These are phyloP conservation scores for Dothidotthia symphoricarpi DNA, from an alignment of 2,329 filamentous ascomycete genomes.

Conservation along the genomic window DNA sequence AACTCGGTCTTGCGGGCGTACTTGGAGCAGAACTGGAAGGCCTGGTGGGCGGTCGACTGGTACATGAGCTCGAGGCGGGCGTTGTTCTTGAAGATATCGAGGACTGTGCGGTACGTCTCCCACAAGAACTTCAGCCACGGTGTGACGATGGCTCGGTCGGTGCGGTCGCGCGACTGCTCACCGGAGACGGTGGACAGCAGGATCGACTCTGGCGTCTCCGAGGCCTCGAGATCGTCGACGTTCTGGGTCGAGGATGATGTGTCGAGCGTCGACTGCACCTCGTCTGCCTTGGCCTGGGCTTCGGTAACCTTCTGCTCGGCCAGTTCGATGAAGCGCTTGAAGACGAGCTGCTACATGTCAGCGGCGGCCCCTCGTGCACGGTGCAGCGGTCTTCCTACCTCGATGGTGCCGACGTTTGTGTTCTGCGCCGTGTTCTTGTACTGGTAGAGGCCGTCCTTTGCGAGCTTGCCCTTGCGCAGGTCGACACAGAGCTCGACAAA, in stretches of 20 bases:
- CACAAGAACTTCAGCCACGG: slow-evolving; percentile 99
- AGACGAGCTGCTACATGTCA: slow-evolving; percentile 59
- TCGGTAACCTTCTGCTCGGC: slow-evolving; percentile 94
- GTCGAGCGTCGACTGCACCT: slow-evolving; percentile 85
- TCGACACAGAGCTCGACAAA: slow-evolving; percentile 96
- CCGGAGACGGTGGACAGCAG: slow-evolving; percentile 96
- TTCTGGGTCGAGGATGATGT: slow-evolving; percentile 69
- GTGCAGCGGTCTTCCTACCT: slow-evolving; percentile 56
- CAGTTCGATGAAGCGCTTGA: slow-evolving; percentile 97
- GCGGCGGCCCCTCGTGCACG: not conserved
- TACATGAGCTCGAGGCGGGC: slow-evolving; percentile 96
- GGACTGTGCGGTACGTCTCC: slow-evolving; percentile 97
- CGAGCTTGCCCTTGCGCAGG: slow-evolving; percentile 95
- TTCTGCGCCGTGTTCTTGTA: slow-evolving; percentile 99
- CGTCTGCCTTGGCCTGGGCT: slow-evolving; percentile 92
- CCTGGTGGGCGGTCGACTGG: slow-evolving; percentile 95
- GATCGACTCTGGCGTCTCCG: slow-evolving; percentile 96
- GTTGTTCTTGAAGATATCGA: slow-evolving; percentile 99
- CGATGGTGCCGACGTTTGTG: slow-evolving; percentile 96
- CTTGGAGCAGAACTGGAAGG: slow-evolving; percentile 98
- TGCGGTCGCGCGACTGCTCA: slow-evolving; percentile 95
- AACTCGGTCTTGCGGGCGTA: slow-evolving; percentile 99
- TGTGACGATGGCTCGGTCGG: slow-evolving; percentile 95
- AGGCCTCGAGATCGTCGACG: slow-evolving; percentile 93
- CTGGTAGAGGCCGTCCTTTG: slow-evolving; percentile 98